A percentile compares a stretch with the other conserved stretches of the same genome.
Conservation (phyloP, 1,284 basidiomycete genomes). For the Ceratobasidium sp. region DNA sequence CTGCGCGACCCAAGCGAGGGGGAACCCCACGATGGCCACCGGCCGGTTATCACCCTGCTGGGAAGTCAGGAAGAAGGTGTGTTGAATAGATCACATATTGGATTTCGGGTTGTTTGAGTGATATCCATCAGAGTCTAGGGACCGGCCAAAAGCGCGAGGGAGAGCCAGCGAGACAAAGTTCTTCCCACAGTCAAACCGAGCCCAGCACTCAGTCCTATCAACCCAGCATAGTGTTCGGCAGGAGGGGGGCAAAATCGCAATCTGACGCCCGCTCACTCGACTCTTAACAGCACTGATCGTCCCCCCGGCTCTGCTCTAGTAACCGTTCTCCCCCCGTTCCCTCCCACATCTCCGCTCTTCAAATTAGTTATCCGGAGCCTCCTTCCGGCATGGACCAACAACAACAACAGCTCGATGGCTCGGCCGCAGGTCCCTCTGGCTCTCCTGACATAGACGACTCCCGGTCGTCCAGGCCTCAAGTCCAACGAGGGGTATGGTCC, state of each 20-base stretch:
- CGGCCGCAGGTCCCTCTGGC: conserved; percentile 38
- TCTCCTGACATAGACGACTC: conserved; percentile 40
- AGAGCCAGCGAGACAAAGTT: background rate
- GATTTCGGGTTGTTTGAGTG: conserved; percentile 17
- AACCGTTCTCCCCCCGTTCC: conserved; percentile 36
- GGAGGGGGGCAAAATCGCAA: background rate
- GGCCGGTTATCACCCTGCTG: conserved; percentile 34
- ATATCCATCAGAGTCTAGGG: conserved; percentile 22
- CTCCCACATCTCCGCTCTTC: conserved; percentile 39
- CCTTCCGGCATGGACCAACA: conserved; percentile 36
- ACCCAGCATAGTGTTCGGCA: conserved; percentile 33
- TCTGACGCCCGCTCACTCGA: background rate
- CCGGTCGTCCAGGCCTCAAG: conserved; percentile 38
- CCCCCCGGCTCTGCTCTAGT: conserved; percentile 41
- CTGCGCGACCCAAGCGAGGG: conserved; percentile 4
- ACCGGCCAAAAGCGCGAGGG: background rate
- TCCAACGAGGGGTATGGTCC: conserved; percentile 34
- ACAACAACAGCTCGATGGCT: conserved; percentile 28
- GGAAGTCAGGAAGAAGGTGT: conserved; percentile 16
- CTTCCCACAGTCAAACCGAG: conserved; percentile 41
- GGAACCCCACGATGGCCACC: conserved; percentile 1
- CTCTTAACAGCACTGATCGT: conserved; percentile 41
- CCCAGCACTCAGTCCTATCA: conserved; percentile 22
- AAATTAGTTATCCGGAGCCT: conserved; percentile 38
- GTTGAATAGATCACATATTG: conserved; percentile 15